Conservation (phyloP, 2,329 filamentous ascomycete genomes). For the Penicillium sp. region DNA sequence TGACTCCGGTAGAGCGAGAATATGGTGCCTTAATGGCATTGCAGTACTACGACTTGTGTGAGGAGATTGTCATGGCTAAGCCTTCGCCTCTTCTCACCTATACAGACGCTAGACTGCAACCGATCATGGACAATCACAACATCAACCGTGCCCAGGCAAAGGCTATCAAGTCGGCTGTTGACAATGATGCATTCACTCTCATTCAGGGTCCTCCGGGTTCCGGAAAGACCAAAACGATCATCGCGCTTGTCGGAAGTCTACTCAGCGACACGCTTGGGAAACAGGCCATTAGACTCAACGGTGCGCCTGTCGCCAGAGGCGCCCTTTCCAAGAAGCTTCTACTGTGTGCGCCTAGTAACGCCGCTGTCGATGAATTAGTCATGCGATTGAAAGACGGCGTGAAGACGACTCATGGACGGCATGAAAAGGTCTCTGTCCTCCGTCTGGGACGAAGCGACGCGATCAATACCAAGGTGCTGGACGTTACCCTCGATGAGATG, state of each 20-base stretch:
- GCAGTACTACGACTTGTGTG: constrained; percentile 92
- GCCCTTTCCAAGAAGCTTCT: constrained; percentile 72
- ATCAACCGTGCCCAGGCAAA: constrained; percentile 87
- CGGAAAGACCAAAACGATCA: constrained; percentile 96
- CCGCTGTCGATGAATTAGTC: constrained; percentile 92
- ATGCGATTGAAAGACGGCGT: constrained; percentile 86
- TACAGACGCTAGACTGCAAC: constrained; percentile 65
- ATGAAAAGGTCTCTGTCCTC: constrained; percentile 77
- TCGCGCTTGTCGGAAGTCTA: constrained; percentile 89
- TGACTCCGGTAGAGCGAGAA: constrained; percentile 92
- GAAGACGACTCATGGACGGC: constrained; percentile 68
- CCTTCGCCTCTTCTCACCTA: constrained; percentile 86
- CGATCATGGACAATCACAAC: constrained; percentile 70
- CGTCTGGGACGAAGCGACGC: constrained; percentile 87
- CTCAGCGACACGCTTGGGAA: constrained; percentile 58
- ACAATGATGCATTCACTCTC: constrained; percentile 95
- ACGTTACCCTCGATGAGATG: constrained; percentile 89
- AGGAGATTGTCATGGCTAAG: constrained; percentile 83
- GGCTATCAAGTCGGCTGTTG: constrained; percentile 84
- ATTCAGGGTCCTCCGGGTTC: constrained; percentile 96
- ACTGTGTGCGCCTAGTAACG: constrained; percentile 97
- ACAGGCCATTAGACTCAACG: constrained; percentile 47
- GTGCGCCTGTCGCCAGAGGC: constrained; percentile 35
- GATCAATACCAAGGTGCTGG: constrained; percentile 82
- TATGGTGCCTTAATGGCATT: constrained; percentile 87